Percentiles rank a stretch among this genome's conserved stretches.
Evolutionary conservation across 2,329 filamentous ascomycete species (phyloP).

Genomic region (Arthrinium puccinioides): DNA sequence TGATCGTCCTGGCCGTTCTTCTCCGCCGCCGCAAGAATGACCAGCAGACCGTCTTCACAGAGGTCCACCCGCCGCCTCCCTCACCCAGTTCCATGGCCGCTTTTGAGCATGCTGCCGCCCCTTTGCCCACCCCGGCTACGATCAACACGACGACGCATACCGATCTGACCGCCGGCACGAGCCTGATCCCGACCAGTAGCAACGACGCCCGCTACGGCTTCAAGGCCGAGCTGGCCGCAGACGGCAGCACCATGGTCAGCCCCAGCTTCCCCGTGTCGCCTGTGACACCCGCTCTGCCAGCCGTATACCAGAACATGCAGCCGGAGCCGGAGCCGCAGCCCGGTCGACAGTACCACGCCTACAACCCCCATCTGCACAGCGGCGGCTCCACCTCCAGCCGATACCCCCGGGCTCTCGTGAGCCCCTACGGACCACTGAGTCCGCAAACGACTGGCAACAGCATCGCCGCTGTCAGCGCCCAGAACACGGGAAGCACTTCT

Average conservation of each 20-base stretch:
- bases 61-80: not conserved
- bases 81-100: not conserved
- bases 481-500: not conserved
- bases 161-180: not conserved
- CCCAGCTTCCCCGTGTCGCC: too few relatives aligned
- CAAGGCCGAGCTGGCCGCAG: not conserved
- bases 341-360: not conserved
- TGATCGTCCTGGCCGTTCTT: not conserved
- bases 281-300: too few relatives aligned
- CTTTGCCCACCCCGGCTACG: not conserved
- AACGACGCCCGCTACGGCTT: not conserved
- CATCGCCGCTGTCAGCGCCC: not conserved
- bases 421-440: not conserved
- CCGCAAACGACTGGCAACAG: not conserved
- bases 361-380: not conserved
- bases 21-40: not conserved
- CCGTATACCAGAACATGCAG: not conserved
- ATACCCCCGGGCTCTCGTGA: not conserved
- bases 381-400: not conserved
- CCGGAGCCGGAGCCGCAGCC: not conserved
- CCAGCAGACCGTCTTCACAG: not conserved
- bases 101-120: not conserved
- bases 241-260: not conserved
- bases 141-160: not conserved
- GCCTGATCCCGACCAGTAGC: not conserved